These are phyloP conservation scores for Nannizzia gypsea DNA, from an alignment of 2,329 filamentous ascomycete species.

Conservation along the genomic window DNA sequence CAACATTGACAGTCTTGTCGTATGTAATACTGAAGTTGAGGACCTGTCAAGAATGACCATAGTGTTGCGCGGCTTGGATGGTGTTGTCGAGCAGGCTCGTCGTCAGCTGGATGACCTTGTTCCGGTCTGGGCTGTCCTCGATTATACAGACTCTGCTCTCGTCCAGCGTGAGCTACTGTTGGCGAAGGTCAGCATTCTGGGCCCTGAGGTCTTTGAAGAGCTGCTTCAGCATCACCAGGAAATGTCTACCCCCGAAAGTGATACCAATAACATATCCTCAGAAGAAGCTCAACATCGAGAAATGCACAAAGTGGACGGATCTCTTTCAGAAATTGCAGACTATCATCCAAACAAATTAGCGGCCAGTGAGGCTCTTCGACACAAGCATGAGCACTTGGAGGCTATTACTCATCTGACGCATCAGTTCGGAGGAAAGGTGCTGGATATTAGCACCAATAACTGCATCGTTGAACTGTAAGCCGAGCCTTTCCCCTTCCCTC, in stretches of 20 bases:
- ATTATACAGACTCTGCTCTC: slow-evolving; percentile 84
- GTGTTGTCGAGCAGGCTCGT: slow-evolving; percentile 79
- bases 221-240: slow-evolving; percentile 90
- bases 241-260: slow-evolving; percentile 50
- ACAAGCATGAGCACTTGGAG: slow-evolving; percentile 96
- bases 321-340: slow-evolving; percentile 38
- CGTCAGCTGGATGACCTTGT: slow-evolving; percentile 93
- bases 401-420: slow-evolving; percentile 93
- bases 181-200: slow-evolving; percentile 91
- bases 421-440: slow-evolving; percentile 92
- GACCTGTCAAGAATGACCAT: slow-evolving; percentile 98
- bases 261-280: slow-evolving; percentile 12
- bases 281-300: slow-evolving; percentile 25
- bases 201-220: slow-evolving; percentile 97
- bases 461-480: slow-evolving; percentile 95
- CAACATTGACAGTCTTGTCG: slow-evolving; percentile 97
- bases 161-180: slow-evolving; percentile 92
- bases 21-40: slow-evolving; percentile 94
- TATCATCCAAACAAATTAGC: slow-evolving; percentile 86
- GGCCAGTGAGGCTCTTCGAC: slow-evolving; percentile 74
- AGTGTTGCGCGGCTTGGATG: slow-evolving; percentile 88
- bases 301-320: slow-evolving; percentile 27
- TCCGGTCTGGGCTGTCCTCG: slow-evolving; percentile 93
- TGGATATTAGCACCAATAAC: slow-evolving; percentile 97
- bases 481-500: background rate